These are phyloP conservation scores for Cytospora mali DNA, from an alignment of 2,329 filamentous ascomycete species.

Conservation along the genomic window DNA sequence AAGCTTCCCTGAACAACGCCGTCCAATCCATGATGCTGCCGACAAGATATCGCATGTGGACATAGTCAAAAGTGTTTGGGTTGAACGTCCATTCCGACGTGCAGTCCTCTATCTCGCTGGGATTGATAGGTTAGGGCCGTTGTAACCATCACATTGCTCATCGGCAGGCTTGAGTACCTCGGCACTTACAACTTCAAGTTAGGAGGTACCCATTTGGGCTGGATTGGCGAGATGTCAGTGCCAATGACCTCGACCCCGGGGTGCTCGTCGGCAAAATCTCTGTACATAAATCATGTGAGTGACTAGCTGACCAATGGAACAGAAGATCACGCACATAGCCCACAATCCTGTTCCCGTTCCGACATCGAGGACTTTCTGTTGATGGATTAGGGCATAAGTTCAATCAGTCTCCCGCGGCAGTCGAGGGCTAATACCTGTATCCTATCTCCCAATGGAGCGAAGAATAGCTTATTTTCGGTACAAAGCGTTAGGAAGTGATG, in stretches of 20 bases:
- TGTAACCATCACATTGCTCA: not conserved
- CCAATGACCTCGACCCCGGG: conserved; percentile 51
- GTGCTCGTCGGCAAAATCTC: conserved; percentile 50
- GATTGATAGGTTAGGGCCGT: not conserved
- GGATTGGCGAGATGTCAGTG: conserved; percentile 61
- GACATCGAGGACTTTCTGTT: conserved; percentile 48
- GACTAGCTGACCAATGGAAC: not conserved
- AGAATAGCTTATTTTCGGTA: conserved; percentile 33
- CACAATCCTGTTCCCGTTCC: conserved; percentile 59
- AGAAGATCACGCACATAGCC: conserved; percentile 38
- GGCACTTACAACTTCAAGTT: conserved; percentile 52
- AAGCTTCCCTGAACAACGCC: conserved; percentile 51
- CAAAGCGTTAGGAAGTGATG: conserved; percentile 34
- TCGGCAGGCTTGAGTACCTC: no score
- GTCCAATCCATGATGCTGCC: conserved; percentile 58
- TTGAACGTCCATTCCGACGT: conserved; percentile 52
- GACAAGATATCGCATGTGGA: conserved; percentile 57
- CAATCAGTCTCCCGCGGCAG: not conserved
- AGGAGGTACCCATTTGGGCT: conserved; percentile 57
- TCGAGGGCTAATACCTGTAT: conserved; percentile 16
- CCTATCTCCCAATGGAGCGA: conserved; percentile 33
- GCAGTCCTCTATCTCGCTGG: conserved; percentile 60
- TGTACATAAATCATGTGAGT: conserved; percentile 32
- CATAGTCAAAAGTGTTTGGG: conserved; percentile 55
- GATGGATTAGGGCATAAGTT: not conserved